A percentile compares a stretch with the other conserved stretches of the same genome.
phyloP scores from a whole-genome alignment of 2,329 filamentous ascomycete genomes.

The Byssoonygena ceratinophila region DNA sequence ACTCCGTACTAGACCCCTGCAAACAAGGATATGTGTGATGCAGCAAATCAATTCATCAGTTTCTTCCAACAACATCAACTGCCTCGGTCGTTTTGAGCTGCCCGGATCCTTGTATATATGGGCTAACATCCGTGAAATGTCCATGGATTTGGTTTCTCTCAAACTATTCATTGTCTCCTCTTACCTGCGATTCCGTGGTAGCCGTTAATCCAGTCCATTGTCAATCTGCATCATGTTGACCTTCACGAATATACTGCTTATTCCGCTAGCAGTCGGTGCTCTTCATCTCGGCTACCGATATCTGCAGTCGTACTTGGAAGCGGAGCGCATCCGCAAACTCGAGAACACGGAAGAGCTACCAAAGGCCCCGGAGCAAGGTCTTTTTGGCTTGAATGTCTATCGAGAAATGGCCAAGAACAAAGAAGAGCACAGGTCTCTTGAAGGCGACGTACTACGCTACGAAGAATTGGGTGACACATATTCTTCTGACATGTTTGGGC shows the following conservation, averaged over 20 bases:
- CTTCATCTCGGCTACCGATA: constrained; percentile 11
- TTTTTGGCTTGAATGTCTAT: constrained; percentile 13
- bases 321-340: constrained; percentile 8
- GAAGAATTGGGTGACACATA: constrained; percentile 13
- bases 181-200: neutral
- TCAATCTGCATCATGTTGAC: constrained; percentile 3
- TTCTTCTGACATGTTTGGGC: constrained; percentile 13
- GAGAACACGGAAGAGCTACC: constrained; percentile 11
- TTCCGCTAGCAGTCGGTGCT: neutral
- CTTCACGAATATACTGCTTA: constrained; percentile 1
- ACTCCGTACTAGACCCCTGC: no score
- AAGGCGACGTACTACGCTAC: constrained; percentile 3
- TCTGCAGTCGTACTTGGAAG: constrained; percentile 7
- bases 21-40: no score
- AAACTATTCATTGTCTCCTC: no score
- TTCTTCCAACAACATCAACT: no score
- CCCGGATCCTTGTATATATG: no score
- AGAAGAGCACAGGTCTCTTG: constrained; percentile 8
- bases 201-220: neutral
- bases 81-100: no score
- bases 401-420: neutral
- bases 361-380: neutral
- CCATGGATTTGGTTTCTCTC: no score
- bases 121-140: no score
- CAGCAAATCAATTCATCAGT: no score